These are phyloP conservation scores for Chaetomium olivaceum DNA, from an alignment of 2,329 filamentous ascomycete species.

Conservation along the genomic window DNA sequence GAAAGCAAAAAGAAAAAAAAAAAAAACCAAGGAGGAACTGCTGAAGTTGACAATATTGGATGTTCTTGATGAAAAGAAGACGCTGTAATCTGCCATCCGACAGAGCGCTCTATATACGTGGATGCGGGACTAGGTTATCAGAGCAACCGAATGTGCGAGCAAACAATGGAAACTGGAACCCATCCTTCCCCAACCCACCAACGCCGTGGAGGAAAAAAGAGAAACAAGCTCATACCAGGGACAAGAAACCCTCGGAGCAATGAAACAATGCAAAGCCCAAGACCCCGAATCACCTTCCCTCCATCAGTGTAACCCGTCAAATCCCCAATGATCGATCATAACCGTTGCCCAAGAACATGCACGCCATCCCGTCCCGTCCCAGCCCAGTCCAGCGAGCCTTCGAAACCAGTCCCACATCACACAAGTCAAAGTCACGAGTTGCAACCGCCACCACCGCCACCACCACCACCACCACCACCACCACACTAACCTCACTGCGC, in stretches of 20 bases:
- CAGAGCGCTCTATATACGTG: background rate
- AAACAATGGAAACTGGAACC: background rate
- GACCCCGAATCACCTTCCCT: background rate
- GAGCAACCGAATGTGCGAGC: background rate
- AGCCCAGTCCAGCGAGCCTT: no score
- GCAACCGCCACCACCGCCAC: no score
- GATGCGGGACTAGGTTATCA: background rate
- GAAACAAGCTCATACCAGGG: background rate
- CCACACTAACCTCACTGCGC: background rate
- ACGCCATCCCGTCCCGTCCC: background rate
- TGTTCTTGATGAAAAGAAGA: background rate
- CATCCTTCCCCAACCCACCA: background rate
- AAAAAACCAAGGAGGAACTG: no score
- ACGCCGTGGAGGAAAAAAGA: background rate
- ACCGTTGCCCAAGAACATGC: background rate
- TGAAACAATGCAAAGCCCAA: background rate
- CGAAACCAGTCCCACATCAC: background rate
- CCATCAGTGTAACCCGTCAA: conserved; percentile 3
- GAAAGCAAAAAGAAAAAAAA: background rate
- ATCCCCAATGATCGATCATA: conserved; percentile 1
- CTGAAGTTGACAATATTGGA: background rate
- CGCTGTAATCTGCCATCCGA: background rate
- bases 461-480: background rate
- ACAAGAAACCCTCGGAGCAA: background rate
- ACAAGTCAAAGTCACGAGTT: no score